Base-by-base conservation (phyloP, 768 basidiomycete species). In the Mycena polygramma region DNA sequence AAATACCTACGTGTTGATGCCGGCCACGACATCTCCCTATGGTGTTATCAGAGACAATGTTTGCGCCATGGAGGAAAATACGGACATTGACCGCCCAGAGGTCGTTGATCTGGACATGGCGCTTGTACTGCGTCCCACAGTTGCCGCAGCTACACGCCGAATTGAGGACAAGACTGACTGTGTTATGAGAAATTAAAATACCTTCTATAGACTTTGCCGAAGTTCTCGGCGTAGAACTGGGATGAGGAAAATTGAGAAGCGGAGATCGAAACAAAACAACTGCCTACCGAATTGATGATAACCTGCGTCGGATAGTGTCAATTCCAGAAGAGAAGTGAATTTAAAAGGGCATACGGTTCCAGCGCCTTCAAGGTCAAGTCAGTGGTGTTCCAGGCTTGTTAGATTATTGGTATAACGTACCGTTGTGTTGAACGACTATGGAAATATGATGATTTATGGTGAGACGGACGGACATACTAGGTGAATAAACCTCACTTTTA, bases 201-300 rank as follows among this genome's bases (percentile, higher is more conserved):
- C 59, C 79, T 80, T 22, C 81, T 79, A 67, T 82, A 83, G 58
- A 83, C 76, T 66, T 83, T 83, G 39, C 81, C 81, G 60, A 82
- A 82, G 73, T 82, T 79, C 73, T 82, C 81, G 13, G 77, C 81
- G 58, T 83, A 83, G 80, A 83, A 83, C 81, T 82, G 45, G 30
- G 4, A 15, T 39, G 17, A 55, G 54, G 7, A 11, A 15, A 0
- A 3, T 30, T 30, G 30, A 30, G 8, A 19, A 19, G 39, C n/a
- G 9, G 41, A 11, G 7, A 30, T 26, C 26, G 30, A 53, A 13
- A 30, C 36, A 37, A 9, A 20, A 37, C n/a, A 20, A n/a, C 35
- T 30, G 17, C 79, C 53, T 65, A 83, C 81, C 3, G 79, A 81
- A 69, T 82, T 83, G 61, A 83, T 79, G 73, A 83, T 77, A 26